Base-by-base conservation (phyloP, 495 filamentous ascomycete species). In the Amniculicola lignicola region DNA sequence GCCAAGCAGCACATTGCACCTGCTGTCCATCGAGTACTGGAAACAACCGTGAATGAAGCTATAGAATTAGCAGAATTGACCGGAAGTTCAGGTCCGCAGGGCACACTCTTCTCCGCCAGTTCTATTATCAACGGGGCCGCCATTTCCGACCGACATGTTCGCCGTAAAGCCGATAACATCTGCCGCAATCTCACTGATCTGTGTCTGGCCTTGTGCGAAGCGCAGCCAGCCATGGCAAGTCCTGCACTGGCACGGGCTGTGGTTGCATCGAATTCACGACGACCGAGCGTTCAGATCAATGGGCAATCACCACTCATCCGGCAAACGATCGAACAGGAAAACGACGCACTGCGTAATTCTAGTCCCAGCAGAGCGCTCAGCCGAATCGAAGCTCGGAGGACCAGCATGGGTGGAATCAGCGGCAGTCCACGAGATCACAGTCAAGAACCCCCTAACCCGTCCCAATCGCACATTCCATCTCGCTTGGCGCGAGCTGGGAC, bases 101-200 rank as follows among this genome's bases (percentile, higher is more conserved):
- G 83, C 9, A 80, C 83, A 4, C 79, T 83, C 23, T 79, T 79
- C 29, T 82, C 79, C 12, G 86, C 86, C 25, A 82, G 81, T 29
- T 80, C 84, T 46, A 82, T 80, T 12, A 77, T 76, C 47, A 80
- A 79, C 23, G 70, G 76, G 7, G 77, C 69, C 16, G 68, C 80
- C 36, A 72, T 84, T n/a, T 79, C 85, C 9, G 89, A 97, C 63
- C 79, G 92, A 42, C 86, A 90, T 60, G 77, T 96, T 24, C 82
- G 88, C 33, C 81, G 92, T 51, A 97, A 95, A 67, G 88, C 88
- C 24, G 93, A 97, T 67, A 91, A 85, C 64, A 80, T 97, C 69
- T 97, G 94, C 70, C 82, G 93, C 41, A 91, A 87, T 61, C 71
- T 98, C 51, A 97, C 93, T 1, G 93, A 98, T 64, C 76, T 98